Evolutionary conservation across 2,329 filamentous ascomycete genomes (phyloP), one percentile per base, ranked within the genome.

Genomic region (Fusarium penzigii): DNA sequence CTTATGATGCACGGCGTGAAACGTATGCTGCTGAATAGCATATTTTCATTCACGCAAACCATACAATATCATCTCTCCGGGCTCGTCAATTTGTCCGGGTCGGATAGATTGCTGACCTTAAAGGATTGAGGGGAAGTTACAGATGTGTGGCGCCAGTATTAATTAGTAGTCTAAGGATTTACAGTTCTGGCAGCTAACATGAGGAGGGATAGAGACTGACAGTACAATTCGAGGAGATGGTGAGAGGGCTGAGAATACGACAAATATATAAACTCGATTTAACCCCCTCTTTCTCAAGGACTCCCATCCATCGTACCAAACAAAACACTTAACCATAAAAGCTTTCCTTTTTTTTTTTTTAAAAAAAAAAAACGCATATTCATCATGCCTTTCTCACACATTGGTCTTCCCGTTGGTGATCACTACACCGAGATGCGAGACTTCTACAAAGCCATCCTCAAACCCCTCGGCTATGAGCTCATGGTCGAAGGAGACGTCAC

Each of bases 361-460:
- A n/a, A n/a, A n/a, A n/a, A n/a, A n/a, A n/a, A 25, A 5, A 25
- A 25, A 25, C 32, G 10, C 32, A 36, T 14, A 36, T 36, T 14
- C 32, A 58, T n/a, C 16, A 64, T 64, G 62, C 48, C 48, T 34
- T 46, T 66, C 44, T 39, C 44, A 8, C 64, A 66, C 52, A 39
- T 66, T 25, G 55, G 53, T 29, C 54, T 66, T 44, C 48, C 64
- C 17, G 56, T 58, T 29, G 64, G 64, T 39, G 51, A 63, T 9
- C 53, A 65, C 58, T 66, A 59, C 51, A 45, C 29, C 39, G 56
- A 58, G 40, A 66, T 66, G 64, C 62, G 63, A 1, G 61, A 66
- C 57, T 66, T 66, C 34, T 66, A 66, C 56, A 61, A 58, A 32
- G 60, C 64, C 42, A 45, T 63, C 6, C 63, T 66, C 46, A 50